phyloP scores from a whole-genome alignment of 2,329 filamentous ascomycete species.

The Raffaelea deltoideospora region DNA sequence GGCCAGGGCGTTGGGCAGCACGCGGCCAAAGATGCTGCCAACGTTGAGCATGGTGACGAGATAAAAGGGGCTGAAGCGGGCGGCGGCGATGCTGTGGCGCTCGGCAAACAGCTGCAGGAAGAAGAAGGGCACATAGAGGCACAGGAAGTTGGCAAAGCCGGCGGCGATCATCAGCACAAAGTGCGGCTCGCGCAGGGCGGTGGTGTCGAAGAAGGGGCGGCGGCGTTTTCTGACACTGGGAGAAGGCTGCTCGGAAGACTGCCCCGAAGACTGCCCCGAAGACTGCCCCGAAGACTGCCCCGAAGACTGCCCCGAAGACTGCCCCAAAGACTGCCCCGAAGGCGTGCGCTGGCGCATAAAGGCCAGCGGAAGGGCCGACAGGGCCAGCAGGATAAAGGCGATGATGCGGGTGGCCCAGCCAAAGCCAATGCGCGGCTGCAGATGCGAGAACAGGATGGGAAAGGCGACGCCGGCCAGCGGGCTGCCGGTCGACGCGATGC shows the following conservation, averaged over 20 bases:
- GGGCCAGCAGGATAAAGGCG: constrained; percentile 32
- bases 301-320: not conserved
- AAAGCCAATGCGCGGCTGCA: constrained; percentile 18
- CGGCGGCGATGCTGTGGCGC: constrained; percentile 19
- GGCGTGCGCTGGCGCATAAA: constrained; percentile 22
- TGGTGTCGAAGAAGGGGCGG: not conserved
- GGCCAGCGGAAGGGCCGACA: constrained; percentile 20
- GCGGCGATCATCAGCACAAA: constrained; percentile 22
- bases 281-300: not conserved
- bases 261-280: not conserved
- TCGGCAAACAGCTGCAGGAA: constrained; percentile 28
- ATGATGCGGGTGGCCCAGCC: constrained; percentile 28
- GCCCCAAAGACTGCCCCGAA: not conserved
- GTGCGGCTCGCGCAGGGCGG: constrained; percentile 21
- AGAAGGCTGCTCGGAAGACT: not conserved
- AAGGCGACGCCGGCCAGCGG: constrained; percentile 28
- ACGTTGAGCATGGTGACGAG: constrained; percentile 23
- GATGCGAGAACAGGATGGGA: constrained; percentile 25
- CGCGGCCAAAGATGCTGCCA: constrained; percentile 28
- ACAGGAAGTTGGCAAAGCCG: constrained; percentile 25
- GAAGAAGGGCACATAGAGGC: constrained; percentile 33
- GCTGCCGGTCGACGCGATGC: constrained; percentile 18
- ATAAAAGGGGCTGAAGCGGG: constrained; percentile 8
- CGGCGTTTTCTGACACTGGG: not conserved
- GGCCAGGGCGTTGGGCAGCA: constrained; percentile 28